These are phyloP conservation scores for Oryza nivara DNA, from an alignment of 176 grass and related monocot species.

Conservation along the genomic window DNA sequence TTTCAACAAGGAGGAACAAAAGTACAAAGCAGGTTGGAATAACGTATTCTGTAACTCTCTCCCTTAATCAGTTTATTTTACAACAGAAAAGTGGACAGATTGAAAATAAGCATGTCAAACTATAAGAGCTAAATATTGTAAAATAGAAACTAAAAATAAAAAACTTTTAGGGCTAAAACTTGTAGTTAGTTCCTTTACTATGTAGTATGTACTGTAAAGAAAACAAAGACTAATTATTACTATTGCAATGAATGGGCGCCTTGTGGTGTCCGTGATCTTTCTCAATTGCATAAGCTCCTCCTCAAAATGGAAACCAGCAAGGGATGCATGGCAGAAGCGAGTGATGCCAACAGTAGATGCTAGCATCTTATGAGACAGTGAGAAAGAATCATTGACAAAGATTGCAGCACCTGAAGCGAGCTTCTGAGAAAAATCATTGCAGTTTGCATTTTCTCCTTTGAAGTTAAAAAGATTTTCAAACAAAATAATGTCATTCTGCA, in stretches of 20 bases:
- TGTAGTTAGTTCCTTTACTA: background rate
- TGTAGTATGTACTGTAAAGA: constrained; percentile 28
- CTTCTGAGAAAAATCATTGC: constrained; percentile 67
- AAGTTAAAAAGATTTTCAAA: constrained; percentile 79
- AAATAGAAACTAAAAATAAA: constrained; percentile 8
- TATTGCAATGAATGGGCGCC: constrained; percentile 83
- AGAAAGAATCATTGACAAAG: constrained; percentile 88
- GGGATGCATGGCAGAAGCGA: constrained; percentile 78
- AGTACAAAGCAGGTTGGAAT: background rate
- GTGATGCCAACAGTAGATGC: constrained; percentile 90
- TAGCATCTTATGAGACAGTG: constrained; percentile 87
- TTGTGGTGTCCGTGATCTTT: constrained; percentile 69
- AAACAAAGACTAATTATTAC: constrained; percentile 60
- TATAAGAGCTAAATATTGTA: constrained; percentile 27
- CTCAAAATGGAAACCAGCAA: constrained; percentile 91
- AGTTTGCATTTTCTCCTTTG: constrained; percentile 88
- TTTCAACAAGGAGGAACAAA: constrained; percentile 13
- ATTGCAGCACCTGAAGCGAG: constrained; percentile 67
- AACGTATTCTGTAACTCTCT: background rate
- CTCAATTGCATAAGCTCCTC: constrained; percentile 65
- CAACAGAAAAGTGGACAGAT: constrained; percentile 26
- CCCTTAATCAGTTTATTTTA: background rate
- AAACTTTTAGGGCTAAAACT: constrained; percentile 19
- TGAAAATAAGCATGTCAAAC: background rate
- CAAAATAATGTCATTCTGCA: constrained; percentile 61